phyloP scores from a whole-genome alignment of 208 protist species.

The Leishmania lainsoni region DNA sequence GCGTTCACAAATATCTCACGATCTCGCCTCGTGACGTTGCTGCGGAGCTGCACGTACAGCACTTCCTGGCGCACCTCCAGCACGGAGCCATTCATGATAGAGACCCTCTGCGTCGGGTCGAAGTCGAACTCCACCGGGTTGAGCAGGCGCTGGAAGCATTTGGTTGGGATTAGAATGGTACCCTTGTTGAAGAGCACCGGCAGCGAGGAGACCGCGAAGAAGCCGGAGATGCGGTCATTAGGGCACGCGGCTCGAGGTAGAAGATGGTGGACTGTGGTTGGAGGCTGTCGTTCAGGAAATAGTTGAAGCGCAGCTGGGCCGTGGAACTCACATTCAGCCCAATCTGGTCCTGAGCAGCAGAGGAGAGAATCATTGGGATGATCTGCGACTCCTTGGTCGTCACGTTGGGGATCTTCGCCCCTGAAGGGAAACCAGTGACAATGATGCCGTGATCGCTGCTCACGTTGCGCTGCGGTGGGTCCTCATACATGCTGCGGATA shows the following conservation, averaged over 20 bases:
- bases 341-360: constrained; percentile 32
- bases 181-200: constrained; percentile 35
- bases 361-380: constrained; percentile 46
- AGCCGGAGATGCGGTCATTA: constrained; percentile 89
- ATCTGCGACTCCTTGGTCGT: constrained; percentile 26
- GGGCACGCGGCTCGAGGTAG: constrained; percentile 55
- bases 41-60: constrained; percentile 74
- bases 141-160: constrained; percentile 53
- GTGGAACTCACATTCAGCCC: constrained; percentile 32
- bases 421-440: constrained; percentile 22
- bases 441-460: constrained; percentile 10
- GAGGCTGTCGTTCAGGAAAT: constrained; percentile 23
- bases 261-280: constrained; percentile 36
- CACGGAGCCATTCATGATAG: constrained; percentile 21
- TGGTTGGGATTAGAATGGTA: constrained; percentile 70
- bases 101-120: not conserved
- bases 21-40: constrained; percentile 32
- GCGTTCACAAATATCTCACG: constrained; percentile 84
- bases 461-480: constrained; percentile 7
- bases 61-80: constrained; percentile 47
- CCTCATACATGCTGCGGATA: constrained; percentile 66
- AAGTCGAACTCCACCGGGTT: constrained; percentile 51
- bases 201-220: constrained; percentile 76
- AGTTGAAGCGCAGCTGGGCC: constrained; percentile 51
- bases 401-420: constrained; percentile 10